Evolutionary conservation across 2,329 filamentous ascomycete species (phyloP).

Genomic region (Westerdykella ornata): DNA sequence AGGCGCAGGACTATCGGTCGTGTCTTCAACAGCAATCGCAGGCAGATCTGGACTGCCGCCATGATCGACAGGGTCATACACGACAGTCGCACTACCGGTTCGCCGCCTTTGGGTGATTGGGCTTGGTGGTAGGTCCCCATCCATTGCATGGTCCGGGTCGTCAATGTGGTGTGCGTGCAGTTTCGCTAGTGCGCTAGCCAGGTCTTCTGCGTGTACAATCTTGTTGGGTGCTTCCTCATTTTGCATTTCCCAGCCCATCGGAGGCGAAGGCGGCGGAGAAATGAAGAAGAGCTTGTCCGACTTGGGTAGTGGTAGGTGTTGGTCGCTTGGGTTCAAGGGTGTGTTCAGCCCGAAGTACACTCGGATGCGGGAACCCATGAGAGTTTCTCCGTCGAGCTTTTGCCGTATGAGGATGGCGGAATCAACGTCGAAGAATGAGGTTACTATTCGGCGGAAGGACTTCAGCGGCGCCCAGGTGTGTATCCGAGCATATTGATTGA

Average conservation of each 20-base stretch:
- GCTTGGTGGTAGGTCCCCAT: constrained; percentile 18
- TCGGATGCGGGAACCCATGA: constrained; percentile 56
- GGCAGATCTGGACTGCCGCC: constrained; percentile 54
- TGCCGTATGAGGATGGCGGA: constrained; percentile 65
- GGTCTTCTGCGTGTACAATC: constrained; percentile 57
- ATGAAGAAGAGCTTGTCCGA: constrained; percentile 61
- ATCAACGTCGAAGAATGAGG: constrained; percentile 66
- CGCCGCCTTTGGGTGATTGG: constrained; percentile 26
- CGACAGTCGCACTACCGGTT: constrained; percentile 52
- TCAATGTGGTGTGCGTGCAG: constrained; percentile 41
- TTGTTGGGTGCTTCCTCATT: constrained; percentile 60
- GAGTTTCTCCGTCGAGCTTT: constrained; percentile 65
- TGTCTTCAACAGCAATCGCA: constrained; percentile 59
- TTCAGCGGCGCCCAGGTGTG: constrained; percentile 75
- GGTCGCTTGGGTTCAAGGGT: constrained; percentile 35
- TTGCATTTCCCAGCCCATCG: constrained; percentile 58
- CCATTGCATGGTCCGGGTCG: constrained; percentile 16
- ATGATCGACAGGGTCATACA: constrained; percentile 58
- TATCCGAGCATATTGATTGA: constrained; percentile 62
- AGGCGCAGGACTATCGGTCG: constrained; percentile 43
- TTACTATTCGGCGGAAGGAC: constrained; percentile 73
- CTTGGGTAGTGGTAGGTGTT: constrained; percentile 45
- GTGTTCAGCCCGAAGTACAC: constrained; percentile 37
- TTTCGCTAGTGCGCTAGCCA: constrained; percentile 51
- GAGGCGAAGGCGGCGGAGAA: constrained; percentile 56